phyloP scores from a whole-genome alignment of 345 rosid genomes.

The Pistacia atlantica region DNA sequence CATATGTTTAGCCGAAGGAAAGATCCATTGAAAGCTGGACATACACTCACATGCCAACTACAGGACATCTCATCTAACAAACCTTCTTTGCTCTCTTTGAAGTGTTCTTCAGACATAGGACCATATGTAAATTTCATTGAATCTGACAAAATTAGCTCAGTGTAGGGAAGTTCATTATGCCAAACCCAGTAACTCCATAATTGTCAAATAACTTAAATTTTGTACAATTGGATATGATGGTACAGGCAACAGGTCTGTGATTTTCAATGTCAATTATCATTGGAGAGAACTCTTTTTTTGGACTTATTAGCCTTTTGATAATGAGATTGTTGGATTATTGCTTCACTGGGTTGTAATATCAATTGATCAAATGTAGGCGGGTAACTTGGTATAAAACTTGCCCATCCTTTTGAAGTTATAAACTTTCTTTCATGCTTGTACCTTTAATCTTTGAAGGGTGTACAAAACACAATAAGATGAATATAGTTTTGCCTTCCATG shows the following conservation, averaged over 20 bases:
- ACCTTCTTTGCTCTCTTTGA: not conserved
- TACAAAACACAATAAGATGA: not conserved
- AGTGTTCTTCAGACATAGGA: not conserved
- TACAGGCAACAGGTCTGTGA: not conserved
- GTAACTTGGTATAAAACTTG: not conserved
- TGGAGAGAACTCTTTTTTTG: not conserved
- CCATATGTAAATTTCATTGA: not conserved
- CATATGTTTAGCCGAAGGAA: not conserved
- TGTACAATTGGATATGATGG: not conserved
- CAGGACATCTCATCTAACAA: not conserved
- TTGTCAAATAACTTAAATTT: not conserved
- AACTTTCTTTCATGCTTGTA: not conserved
- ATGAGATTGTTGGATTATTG: not conserved
- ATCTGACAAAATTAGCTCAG: not conserved
- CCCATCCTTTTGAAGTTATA: not conserved
- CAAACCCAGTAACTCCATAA: not conserved
- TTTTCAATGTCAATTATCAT: not conserved
- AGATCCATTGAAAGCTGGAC: not conserved
- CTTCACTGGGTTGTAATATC: not conserved
- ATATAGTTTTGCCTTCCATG: not conserved
- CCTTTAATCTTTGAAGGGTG: not conserved
- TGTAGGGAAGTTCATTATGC: no score
- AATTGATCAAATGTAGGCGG: not conserved
- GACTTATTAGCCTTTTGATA: not conserved
- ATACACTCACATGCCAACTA: not conserved